A percentile compares a stretch with the other conserved stretches of the same genome.
Conservation (phyloP, 148 eudicot species). For the Fagopyrum tataricum region DNA sequence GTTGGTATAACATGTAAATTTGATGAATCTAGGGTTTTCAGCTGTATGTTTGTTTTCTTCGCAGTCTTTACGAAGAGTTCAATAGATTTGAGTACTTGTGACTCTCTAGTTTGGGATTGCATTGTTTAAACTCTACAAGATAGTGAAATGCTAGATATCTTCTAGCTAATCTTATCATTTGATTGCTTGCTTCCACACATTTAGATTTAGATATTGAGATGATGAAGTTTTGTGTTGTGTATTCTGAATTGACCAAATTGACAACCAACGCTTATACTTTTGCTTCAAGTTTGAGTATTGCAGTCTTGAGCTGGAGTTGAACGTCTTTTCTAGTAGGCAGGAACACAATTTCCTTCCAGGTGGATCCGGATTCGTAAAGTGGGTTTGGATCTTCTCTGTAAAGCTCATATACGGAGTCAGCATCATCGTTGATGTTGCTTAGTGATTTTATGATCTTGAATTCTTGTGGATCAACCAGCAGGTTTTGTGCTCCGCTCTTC, state of each 20-base stretch:
- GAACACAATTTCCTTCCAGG: conserved; percentile 62
- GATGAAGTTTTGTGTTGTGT: too few species aligned
- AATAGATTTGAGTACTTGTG: not conserved
- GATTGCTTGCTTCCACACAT: too few species aligned
- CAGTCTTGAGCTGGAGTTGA: conserved; percentile 45
- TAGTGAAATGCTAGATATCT: not conserved
- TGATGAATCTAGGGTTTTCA: not conserved
- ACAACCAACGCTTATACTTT: too few species aligned
- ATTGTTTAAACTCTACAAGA: not conserved
- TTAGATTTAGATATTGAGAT: too few species aligned
- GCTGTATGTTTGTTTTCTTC: not conserved
- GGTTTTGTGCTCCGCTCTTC: conserved; percentile 62
- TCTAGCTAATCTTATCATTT: too few species aligned
- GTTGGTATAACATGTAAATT: not conserved
- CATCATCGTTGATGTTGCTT: conserved; percentile 56
- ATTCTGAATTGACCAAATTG: too few species aligned
- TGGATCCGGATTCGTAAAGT: conserved; percentile 35
- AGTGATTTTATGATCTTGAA: conserved; percentile 38
- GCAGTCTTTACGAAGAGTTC: not conserved
- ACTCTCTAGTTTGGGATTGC: not conserved
- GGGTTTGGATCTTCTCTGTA: conserved; percentile 20
- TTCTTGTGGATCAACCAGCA: conserved; percentile 60
- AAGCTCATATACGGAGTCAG: conserved; percentile 71
- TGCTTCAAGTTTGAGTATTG: conserved; percentile 33
- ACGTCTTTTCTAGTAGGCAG: conserved; percentile 33